phyloP scores from a whole-genome alignment of 139 green algal species.

The Dunaliella primolecta region DNA sequence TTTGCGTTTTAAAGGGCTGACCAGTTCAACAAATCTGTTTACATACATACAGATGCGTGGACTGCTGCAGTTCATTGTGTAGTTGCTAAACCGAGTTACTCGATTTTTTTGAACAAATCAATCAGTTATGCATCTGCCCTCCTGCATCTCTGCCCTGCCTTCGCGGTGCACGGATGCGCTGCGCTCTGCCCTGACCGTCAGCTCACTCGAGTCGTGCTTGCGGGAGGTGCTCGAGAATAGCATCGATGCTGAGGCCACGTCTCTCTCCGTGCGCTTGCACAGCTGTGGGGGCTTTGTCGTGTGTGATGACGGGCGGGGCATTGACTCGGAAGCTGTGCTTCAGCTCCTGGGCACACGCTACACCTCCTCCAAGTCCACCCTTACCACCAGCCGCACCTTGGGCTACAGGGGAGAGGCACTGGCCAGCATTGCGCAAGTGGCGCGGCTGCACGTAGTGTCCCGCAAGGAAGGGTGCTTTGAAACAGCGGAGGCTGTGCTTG shows the following conservation, averaged over 20 bases:
- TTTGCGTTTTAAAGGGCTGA: no score
- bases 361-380: slow-evolving; percentile 36
- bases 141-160: no score
- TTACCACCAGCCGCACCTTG: slow-evolving; percentile 21
- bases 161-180: slow-evolving; percentile 10
- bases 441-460: slow-evolving; percentile 42
- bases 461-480: slow-evolving; percentile 51
- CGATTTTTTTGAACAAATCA: no score
- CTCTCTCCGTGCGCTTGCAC: slow-evolving; percentile 37
- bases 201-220: slow-evolving; percentile 30
- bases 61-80: no score
- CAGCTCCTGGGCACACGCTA: slow-evolving; percentile 13
- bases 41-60: no score
- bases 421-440: slow-evolving; percentile 26
- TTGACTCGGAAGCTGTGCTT: slow-evolving; percentile 13
- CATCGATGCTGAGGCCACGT: slow-evolving; percentile 40
- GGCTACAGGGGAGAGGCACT: slow-evolving; percentile 60
- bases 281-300: slow-evolving; percentile 28
- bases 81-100: no score
- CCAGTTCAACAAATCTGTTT: no score
- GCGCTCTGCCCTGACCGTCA: slow-evolving; percentile 17
- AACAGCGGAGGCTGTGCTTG: slow-evolving; percentile 26
- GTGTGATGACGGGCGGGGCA: slow-evolving; percentile 39
- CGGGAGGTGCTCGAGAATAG: slow-evolving; percentile 45
- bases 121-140: no score